Evolutionary conservation across 805 yeast species (phyloP), one percentile per base, ranked within the genome.

Genomic region (Blastobotrys robertii): DNA sequence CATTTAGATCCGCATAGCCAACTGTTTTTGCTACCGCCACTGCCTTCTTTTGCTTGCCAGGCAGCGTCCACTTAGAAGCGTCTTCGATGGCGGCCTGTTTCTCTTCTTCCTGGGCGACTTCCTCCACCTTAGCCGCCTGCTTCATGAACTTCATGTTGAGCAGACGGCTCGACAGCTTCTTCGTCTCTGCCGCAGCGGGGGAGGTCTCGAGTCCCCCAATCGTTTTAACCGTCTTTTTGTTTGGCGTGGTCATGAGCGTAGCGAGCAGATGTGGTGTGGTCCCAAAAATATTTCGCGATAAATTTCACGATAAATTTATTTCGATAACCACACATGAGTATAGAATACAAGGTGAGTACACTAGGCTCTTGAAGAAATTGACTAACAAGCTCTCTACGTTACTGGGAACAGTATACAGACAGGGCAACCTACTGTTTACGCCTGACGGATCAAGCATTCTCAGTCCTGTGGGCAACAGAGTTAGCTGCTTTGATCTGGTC

Each of bases 401-500:
- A 29, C 67, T 92, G 53, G 98, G 98, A 25, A 88, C 97, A 0
- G 97, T 92, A 2, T 92, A 92, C 59, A 71, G 94, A 39, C 84
- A 82, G 58, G 98, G 97, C n/a, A 87, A 90, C 60, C 65, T 92
- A 22, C 70, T 81, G 4, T 92, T 81, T 66, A 80, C 94, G 1
- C 76, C 80, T 1, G 96, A 88, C 58, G 98, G 98, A 2, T 77
- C 82, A 8, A 74, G 76, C 44, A 68, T 92, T 30, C 64, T 92
- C 37, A 80, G 92, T 46, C 97, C 98, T 0, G 97, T 92, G 2
- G 98, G 98, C 10, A 92, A 90, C 61, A 67, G 97, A 57, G 88
- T 92, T 28, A 73, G 87, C 12, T 84, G 84, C 44, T 92, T 88
- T 64, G 96, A 92, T 63, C 69, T 90, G 48, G 70, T 84, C 41